These are phyloP conservation scores for Ophiocordyceps australis DNA, from an alignment of 2,329 filamentous ascomycete species.

Conservation along the genomic window DNA sequence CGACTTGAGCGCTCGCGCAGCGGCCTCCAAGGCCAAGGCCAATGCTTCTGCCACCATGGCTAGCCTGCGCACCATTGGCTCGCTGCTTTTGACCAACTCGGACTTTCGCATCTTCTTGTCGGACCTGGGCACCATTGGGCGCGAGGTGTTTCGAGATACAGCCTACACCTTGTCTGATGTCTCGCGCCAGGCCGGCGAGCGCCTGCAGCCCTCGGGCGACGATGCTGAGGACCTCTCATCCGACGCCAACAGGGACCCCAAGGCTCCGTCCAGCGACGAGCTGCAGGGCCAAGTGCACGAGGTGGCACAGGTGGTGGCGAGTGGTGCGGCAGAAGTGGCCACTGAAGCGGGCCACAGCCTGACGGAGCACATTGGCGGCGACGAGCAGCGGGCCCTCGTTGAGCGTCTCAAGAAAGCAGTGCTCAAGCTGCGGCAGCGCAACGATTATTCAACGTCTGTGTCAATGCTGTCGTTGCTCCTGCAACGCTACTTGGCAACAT, in stretches of 20 bases:
- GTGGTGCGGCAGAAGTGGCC: slow-evolving; percentile 33
- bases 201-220: slow-evolving; percentile 52
- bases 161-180: slow-evolving; percentile 62
- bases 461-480: slow-evolving; percentile 60
- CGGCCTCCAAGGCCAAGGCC: slow-evolving; percentile 13
- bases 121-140: slow-evolving; percentile 60
- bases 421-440: slow-evolving; percentile 51
- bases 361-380: slow-evolving; percentile 53
- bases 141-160: slow-evolving; percentile 75
- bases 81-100: slow-evolving; percentile 72
- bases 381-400: slow-evolving; percentile 55
- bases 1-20: slow-evolving; percentile 10
- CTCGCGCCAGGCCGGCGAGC: slow-evolving; percentile 55
- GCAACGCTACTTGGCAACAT: slow-evolving; percentile 59
- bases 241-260: too few relatives aligned
- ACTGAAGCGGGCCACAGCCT: slow-evolving; percentile 49
- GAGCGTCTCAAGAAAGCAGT: slow-evolving; percentile 63
- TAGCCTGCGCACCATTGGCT: slow-evolving; percentile 68
- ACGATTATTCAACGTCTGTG: slow-evolving; percentile 75
- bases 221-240: too few relatives aligned
- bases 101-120: slow-evolving; percentile 78
- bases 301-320: slow-evolving; percentile 31
- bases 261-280: slow-evolving; percentile 40
- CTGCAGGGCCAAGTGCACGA: slow-evolving; percentile 37
- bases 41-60: slow-evolving; percentile 36